phyloP scores from a whole-genome alignment of 2,329 filamentous ascomycete genomes.

The Trichoderma sp. region DNA sequence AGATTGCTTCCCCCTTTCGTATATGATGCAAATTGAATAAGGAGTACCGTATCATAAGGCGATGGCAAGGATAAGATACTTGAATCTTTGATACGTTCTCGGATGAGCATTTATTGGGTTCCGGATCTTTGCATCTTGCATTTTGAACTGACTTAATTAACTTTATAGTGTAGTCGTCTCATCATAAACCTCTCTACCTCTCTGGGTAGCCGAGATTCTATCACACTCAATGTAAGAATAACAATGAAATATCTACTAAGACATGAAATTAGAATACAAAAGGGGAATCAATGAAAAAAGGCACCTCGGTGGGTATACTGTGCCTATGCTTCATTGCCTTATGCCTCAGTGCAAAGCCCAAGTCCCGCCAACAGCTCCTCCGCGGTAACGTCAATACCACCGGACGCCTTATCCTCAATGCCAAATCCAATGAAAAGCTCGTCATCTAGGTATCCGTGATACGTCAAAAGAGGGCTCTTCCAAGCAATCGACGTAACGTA shows the following conservation, averaged over 20 bases:
- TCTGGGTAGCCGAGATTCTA: background rate
- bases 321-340: background rate
- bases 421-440: conserved; percentile 54
- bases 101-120: background rate
- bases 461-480: conserved; percentile 45
- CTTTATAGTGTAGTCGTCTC: background rate
- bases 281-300: background rate
- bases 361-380: conserved; percentile 46
- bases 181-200: conserved; percentile 1
- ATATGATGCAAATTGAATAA: background rate
- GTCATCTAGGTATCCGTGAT: conserved; percentile 57
- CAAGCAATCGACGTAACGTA: conserved; percentile 58
- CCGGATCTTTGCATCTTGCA: background rate
- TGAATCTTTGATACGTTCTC: background rate
- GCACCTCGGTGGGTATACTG: background rate
- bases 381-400: conserved; percentile 50
- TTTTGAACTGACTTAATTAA: background rate
- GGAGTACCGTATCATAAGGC: background rate
- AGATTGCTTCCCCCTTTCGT: background rate
- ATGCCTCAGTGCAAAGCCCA: conserved; percentile 24
- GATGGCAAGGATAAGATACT: background rate
- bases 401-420: conserved; percentile 50
- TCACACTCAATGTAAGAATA: background rate
- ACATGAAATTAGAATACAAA: background rate
- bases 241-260: background rate